These are phyloP conservation scores for Brassica nigra DNA, from an alignment of 345 rosid species.

Conservation along the genomic window DNA sequence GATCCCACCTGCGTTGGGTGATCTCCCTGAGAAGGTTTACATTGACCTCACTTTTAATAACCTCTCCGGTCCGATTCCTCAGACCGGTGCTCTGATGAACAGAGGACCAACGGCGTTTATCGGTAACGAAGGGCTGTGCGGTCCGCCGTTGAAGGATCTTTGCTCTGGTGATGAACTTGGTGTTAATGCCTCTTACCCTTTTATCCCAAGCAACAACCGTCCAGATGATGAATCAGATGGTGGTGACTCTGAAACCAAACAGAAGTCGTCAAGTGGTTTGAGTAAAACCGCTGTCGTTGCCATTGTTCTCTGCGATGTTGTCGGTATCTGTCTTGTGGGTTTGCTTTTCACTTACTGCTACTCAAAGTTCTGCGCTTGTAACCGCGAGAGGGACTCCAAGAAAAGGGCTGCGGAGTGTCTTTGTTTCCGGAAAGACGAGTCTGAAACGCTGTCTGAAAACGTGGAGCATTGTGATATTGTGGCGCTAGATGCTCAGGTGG, in stretches of 20 bases:
- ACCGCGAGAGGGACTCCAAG: slow-evolving; percentile 58
- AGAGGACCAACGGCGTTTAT: slow-evolving; percentile 94
- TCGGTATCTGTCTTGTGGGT: slow-evolving; percentile 87
- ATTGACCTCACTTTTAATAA: slow-evolving; percentile 85
- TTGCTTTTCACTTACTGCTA: slow-evolving; percentile 84
- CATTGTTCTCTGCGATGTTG: slow-evolving; percentile 72
- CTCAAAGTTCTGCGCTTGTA: slow-evolving; percentile 58
- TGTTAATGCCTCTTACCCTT: slow-evolving; percentile 71
- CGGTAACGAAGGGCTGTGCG: slow-evolving; percentile 87
- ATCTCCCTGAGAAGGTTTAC: slow-evolving; percentile 93
- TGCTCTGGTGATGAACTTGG: slow-evolving; percentile 55
- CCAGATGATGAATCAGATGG: slow-evolving; percentile 46
- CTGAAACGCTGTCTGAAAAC: slow-evolving; percentile 72
- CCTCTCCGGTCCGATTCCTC: slow-evolving; percentile 94
- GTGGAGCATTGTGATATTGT: slow-evolving; percentile 82
- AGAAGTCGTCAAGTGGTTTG: slow-evolving; percentile 57
- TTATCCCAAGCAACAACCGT: slow-evolving; percentile 59
- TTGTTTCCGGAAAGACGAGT: slow-evolving; percentile 83
- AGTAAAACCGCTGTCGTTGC: slow-evolving; percentile 67
- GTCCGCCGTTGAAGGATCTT: slow-evolving; percentile 80
- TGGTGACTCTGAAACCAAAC: slow-evolving; percentile 41
- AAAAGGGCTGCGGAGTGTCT: slow-evolving; percentile 53
- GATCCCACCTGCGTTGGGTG: slow-evolving; percentile 83
- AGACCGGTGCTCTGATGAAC: slow-evolving; percentile 88
- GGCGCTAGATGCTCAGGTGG: slow-evolving; percentile 71